Base-by-base conservation (phyloP, 2,329 filamentous ascomycete genomes). In the Penicillium sp. region DNA sequence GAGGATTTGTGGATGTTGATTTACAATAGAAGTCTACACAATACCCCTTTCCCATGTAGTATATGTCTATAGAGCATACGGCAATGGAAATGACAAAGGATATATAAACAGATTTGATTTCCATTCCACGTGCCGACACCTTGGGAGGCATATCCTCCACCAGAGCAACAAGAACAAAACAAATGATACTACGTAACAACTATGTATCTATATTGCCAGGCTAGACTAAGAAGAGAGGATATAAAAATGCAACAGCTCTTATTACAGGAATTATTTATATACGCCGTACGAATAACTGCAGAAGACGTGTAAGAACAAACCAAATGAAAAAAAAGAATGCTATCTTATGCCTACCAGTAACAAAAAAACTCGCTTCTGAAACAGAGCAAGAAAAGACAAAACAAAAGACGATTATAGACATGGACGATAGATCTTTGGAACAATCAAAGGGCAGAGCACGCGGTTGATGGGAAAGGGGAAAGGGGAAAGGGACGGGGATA, bases 341-440 rank as follows among this genome's bases (percentile, higher is more conserved):
- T 65, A 60, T 66, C 63, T 66, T 63, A 66, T 66, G 62, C 63
- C 62, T 66, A 66, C 58, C 61, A 54, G 50, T 42, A 58, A 59
- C 56, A 58, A 60, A 58, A 59, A 58, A 39, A 66, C 60, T 64
- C 65, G 65, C 65, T 67, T 66, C 64, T 64, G 57, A 61, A 60
- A 65, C 53, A 55, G 62, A 66, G 65, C 65, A 67, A 66, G 64
- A 54, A 57, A 45, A 56, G 25, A 41, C 31, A 44, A 31, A 62
- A 49, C 55, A 36, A 55, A 38, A 48, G 45, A 67, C 61, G 43
- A 69, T 63, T 69, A 68, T 64, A 67, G 60, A 68, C 66, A 68
- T 50, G 56, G 60, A 57, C 63, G 62, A 54, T 68, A 67, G 61
- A 67, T 68, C 61, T 55, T 29, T 47, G 36, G 60, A 66, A 61